A percentile compares a stretch with the other conserved stretches of the same genome.
Conservation (phyloP, 805 yeast species). For the Wickerhamomyces bovis region DNA sequence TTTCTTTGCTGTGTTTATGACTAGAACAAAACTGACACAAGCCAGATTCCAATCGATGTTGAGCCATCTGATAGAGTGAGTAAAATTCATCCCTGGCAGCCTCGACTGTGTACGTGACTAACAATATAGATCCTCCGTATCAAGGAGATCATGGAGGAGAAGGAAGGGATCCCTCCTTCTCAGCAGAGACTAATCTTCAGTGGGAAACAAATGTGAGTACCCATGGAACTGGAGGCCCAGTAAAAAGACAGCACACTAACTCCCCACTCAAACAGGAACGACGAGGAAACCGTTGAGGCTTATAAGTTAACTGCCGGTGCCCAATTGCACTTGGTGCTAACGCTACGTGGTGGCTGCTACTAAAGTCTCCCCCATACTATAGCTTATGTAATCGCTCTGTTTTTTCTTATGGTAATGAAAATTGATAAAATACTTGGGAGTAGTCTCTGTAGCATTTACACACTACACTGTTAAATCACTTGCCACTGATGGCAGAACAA, state of each 20-base stretch:
- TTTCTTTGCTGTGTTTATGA: not conserved
- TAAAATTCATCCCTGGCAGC: constrained; percentile 1
- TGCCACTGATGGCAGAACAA: not conserved
- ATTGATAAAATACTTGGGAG: not conserved
- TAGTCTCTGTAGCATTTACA: not conserved
- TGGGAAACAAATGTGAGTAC: constrained; percentile 79
- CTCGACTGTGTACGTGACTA: constrained; percentile 13
- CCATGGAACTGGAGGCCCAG: not conserved
- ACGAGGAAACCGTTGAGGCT: constrained; percentile 63
- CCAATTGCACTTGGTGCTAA: constrained; percentile 82
- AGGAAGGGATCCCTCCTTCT: constrained; percentile 94
- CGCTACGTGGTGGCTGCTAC: constrained; percentile 77
- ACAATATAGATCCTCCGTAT: constrained; percentile 51
- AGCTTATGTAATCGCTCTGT: not conserved
- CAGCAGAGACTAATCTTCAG: constrained; percentile 88
- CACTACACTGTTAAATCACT: not conserved
- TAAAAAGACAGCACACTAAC: no score
- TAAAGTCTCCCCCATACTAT: not conserved
- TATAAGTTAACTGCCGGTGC: constrained; percentile 83
- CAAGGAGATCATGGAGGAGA: constrained; percentile 90
- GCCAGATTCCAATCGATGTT: constrained; percentile 61
- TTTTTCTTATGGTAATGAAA: not conserved
- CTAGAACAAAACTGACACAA: constrained; percentile 5
- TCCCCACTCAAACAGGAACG: constrained; percentile 43
- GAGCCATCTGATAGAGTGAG: constrained; percentile 60